These are phyloP conservation scores for Umbellularia californica DNA, from an alignment of 164 flowering plant species.

Conservation along the genomic window DNA sequence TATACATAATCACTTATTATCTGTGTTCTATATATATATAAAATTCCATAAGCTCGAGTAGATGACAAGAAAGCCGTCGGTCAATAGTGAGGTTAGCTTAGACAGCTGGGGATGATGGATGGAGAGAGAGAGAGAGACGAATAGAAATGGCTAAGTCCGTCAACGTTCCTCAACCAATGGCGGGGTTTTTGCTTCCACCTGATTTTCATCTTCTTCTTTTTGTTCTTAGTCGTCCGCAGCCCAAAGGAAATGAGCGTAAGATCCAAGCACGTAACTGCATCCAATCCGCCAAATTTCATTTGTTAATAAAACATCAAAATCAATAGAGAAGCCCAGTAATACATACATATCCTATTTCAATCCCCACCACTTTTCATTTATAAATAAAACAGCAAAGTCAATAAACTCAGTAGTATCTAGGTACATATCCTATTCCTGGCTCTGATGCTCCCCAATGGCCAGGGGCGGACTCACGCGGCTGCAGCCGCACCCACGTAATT, in stretches of 20 bases:
- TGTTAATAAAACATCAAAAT: no score
- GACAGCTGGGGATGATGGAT: background rate
- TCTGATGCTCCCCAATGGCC: no score
- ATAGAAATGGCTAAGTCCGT: background rate
- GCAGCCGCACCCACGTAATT: no score
- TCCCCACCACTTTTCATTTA: no score
- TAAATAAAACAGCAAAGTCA: no score
- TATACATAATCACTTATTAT: background rate
- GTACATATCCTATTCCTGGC: no score
- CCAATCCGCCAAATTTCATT: background rate
- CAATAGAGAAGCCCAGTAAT: no score
- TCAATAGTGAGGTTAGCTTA: no score
- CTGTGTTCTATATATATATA: background rate
- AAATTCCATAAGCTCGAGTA: background rate
- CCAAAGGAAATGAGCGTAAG: slow-evolving; percentile 24
- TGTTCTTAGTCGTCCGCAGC: slow-evolving; percentile 10
- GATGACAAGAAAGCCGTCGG: background rate
- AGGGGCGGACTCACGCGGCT: no score
- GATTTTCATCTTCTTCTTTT: slow-evolving; percentile 2
- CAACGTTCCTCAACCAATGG: slow-evolving; percentile 10
- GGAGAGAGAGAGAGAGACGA: background rate
- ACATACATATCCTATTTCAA: no score
- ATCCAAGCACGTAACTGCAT: slow-evolving; percentile 17
- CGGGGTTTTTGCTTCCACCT: background rate
- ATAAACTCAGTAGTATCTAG: no score